Conservation (phyloP, 345 rosid genomes). For the Pugionium cornutum region DNA sequence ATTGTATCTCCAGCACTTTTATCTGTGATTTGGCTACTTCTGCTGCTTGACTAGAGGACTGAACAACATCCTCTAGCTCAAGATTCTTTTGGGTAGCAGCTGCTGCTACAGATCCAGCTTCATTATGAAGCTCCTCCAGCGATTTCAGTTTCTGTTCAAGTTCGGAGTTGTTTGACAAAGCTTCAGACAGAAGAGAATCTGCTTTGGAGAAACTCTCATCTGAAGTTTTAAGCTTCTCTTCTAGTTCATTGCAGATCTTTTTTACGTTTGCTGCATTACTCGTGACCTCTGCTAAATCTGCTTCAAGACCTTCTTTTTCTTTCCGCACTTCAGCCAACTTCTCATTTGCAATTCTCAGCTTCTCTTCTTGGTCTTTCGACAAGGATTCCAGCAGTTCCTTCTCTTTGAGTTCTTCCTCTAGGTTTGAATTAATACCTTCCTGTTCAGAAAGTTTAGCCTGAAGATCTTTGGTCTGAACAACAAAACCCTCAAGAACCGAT, state of each 20-base stretch:
- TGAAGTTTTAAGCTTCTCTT: slow-evolving; percentile 63
- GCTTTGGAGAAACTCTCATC: slow-evolving; percentile 63
- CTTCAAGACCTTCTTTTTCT: slow-evolving; percentile 63
- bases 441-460: slow-evolving; percentile 58
- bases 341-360: slow-evolving; percentile 58
- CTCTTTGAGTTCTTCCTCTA: slow-evolving; percentile 56
- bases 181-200: slow-evolving; percentile 71
- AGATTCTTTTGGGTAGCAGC: slow-evolving; percentile 68
- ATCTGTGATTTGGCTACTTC: slow-evolving; percentile 64
- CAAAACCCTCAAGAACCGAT: slow-evolving; percentile 51
- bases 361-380: slow-evolving; percentile 63
- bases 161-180: slow-evolving; percentile 65
- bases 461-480: slow-evolving; percentile 55
- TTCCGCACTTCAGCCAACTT: slow-evolving; percentile 62
- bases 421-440: slow-evolving; percentile 41
- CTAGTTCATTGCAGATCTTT: slow-evolving; percentile 55
- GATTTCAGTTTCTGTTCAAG: slow-evolving; percentile 76
- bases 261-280: slow-evolving; percentile 45
- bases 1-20: slow-evolving; percentile 64
- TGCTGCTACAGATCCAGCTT: slow-evolving; percentile 63
- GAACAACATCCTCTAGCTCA: slow-evolving; percentile 67
- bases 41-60: slow-evolving; percentile 59
- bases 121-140: slow-evolving; percentile 61
- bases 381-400: slow-evolving; percentile 54
- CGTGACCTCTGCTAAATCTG: slow-evolving; percentile 53